Evolutionary conservation across 2,329 filamentous ascomycete species (phyloP).

Genomic region (Coniochaeta pulveracea): DNA sequence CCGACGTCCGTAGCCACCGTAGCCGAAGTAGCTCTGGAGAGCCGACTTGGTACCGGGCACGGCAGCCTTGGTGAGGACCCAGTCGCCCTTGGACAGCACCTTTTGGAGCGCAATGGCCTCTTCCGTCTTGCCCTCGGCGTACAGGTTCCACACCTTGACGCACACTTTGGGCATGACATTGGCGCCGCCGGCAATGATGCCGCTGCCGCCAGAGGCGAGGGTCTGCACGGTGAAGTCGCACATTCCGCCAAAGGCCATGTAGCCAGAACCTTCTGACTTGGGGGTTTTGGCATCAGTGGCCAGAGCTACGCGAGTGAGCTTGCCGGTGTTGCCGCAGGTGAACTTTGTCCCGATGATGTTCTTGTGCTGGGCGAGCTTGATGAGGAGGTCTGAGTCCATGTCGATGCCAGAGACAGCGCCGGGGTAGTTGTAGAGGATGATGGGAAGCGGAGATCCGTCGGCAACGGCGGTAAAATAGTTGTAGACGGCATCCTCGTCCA

Average conservation of each 20-base stretch:
- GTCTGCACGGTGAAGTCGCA: constrained; percentile 83
- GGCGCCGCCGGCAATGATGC: constrained; percentile 76
- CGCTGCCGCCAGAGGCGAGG: constrained; percentile 64
- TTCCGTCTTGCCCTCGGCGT: constrained; percentile 57
- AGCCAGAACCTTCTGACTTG: constrained; percentile 45
- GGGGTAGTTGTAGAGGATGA: constrained; percentile 86
- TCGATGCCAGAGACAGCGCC: constrained; percentile 79
- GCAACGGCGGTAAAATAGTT: constrained; percentile 68
- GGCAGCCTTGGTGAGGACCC: constrained; percentile 71
- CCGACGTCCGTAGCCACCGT: constrained; percentile 64
- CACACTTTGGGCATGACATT: constrained; percentile 80
- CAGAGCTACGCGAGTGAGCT: constrained; percentile 70
- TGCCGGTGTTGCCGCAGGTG: constrained; percentile 84
- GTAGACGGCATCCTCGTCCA: constrained; percentile 62
- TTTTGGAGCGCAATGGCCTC: constrained; percentile 70
- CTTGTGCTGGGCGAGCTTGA: constrained; percentile 65
- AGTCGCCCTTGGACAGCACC: constrained; percentile 67
- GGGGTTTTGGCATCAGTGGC: constrained; percentile 63
- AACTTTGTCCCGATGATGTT: constrained; percentile 88
- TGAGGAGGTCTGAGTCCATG: constrained; percentile 80
- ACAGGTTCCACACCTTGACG: constrained; percentile 68
- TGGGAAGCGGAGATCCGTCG: constrained; percentile 61
- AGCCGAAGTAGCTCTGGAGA: constrained; percentile 70
- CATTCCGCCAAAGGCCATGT: constrained; percentile 81
- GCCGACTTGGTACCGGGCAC: constrained; percentile 81